These are phyloP conservation scores for Punica granatum DNA, from an alignment of 345 rosid species.

Conservation along the genomic window DNA sequence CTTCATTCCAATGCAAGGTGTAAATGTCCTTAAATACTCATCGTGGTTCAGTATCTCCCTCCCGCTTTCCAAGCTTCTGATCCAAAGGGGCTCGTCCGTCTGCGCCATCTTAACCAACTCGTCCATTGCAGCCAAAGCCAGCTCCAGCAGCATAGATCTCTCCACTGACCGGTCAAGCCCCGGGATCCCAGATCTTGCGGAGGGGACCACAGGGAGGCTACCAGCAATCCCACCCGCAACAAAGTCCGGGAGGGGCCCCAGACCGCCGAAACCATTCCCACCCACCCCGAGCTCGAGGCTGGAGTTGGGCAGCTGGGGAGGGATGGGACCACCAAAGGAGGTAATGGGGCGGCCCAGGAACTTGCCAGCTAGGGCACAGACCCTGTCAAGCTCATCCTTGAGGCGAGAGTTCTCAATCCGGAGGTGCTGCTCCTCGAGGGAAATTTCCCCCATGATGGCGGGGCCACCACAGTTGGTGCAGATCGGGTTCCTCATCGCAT, in stretches of 20 bases:
- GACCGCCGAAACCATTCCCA: conserved; percentile 44
- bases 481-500: conserved; percentile 84
- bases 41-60: conserved; percentile 58
- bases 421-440: conserved; percentile 85
- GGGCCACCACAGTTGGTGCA: conserved; percentile 92
- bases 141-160: conserved; percentile 68
- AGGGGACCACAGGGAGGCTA: conserved; percentile 22
- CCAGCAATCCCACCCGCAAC: conserved; percentile 46
- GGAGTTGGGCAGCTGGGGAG: conserved; percentile 53
- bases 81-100: conserved; percentile 74
- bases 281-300: conserved; percentile 83
- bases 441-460: conserved; percentile 66
- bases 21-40: conserved; percentile 50
- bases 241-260: conserved; percentile 28
- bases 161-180: conserved; percentile 53
- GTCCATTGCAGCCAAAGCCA: conserved; percentile 80
- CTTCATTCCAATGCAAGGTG: conserved; percentile 62
- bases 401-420: conserved; percentile 78
- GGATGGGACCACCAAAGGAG: conserved; percentile 25
- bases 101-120: conserved; percentile 84
- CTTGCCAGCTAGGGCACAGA: conserved; percentile 79
- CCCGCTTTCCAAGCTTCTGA: conserved; percentile 49
- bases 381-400: conserved; percentile 81
- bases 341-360: conserved; percentile 79
- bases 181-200: conserved; percentile 31